Evolutionary conservation across 108 stramenopile genomes (phyloP).

Genomic region (Aureococcus anophagefferens): DNA sequence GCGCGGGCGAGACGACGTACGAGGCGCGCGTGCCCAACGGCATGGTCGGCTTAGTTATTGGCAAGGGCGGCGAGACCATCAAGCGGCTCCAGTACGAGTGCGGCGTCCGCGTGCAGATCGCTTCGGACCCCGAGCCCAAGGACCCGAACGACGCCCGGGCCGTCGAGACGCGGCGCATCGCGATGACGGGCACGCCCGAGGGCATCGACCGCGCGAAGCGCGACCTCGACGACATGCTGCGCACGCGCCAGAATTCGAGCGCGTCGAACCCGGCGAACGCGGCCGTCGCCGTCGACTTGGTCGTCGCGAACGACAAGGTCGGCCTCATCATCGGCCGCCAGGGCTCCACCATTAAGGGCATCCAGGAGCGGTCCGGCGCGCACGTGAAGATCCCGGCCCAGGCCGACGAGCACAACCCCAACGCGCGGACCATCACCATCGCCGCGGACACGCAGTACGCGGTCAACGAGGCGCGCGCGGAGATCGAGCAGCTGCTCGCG

Average conservation of each 20-base stretch:
- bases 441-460: constrained; percentile 56
- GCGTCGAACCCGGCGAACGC: constrained; percentile 14
- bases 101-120: constrained; percentile 70
- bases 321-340: constrained; percentile 12
- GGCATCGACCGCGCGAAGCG: neutral
- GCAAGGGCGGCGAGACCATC: constrained; percentile 79
- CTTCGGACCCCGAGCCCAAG: constrained; percentile 14
- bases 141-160: neutral
- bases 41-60: constrained; percentile 69
- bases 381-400: constrained; percentile 78
- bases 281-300: constrained; percentile 17
- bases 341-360: constrained; percentile 61
- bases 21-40: constrained; percentile 54
- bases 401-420: constrained; percentile 44
- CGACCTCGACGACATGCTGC: neutral
- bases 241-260: constrained; percentile 6
- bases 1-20: neutral
- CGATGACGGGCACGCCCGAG: neutral
- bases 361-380: constrained; percentile 65
- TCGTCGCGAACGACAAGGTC: constrained; percentile 30
- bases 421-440: constrained; percentile 65
- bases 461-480: constrained; percentile 57
- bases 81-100: constrained; percentile 68
- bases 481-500: constrained; percentile 67
- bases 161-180: neutral